Base-by-base conservation (phyloP, 1,284 basidiomycete species). In the Fomitopsis pinicola region DNA sequence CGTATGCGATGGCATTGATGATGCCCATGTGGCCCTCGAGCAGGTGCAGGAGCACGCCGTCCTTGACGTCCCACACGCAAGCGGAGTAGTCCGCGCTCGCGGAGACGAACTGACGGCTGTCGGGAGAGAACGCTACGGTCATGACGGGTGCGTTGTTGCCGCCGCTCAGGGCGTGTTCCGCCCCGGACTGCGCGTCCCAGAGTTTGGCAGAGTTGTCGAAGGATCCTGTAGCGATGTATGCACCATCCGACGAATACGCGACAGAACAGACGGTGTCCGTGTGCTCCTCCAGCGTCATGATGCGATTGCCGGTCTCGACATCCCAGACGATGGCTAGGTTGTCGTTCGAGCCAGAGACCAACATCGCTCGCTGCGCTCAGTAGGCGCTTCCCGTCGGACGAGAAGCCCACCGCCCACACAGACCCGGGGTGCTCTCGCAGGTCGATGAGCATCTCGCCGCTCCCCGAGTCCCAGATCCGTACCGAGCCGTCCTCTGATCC, bases 31-130 rank as follows among this genome's bases (percentile, higher is more conserved):
- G 63, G 22, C 59, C 65, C 12, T 54, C 3, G 5, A 68, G 46
- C 19, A 38, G 30, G 2, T n/a, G 12, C 10, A 57, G 33, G 5
- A 42, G 52, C 19, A 54, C 5, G 5, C 62, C 64, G 3, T 66
- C 55, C 28, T 53, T 44, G 17, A 62, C 60, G 60, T 68, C 57
- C 70, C 69, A 71, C 12, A 70, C 38, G 5, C 63, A 59, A 26
- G 67, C 61, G 12, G 57, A 61, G 38, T 57, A 42, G 58, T 70
- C 67, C 14, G 46, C 60, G 55, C 61, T 59, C 19, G 65, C 61
- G 14, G 70, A 68, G 1, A 64, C 65, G 38, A 72, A 56, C 17
- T 28, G 26, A 3, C 28, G 22, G 22, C 22, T 22, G 22, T 22
- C 22, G 22, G 22, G 42, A 1, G 67, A 64, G 58, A 67, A 68